Evolutionary conservation across 2,329 filamentous ascomycete genomes (phyloP).

Genomic region (Aspergillus fumigatiaffinis): DNA sequence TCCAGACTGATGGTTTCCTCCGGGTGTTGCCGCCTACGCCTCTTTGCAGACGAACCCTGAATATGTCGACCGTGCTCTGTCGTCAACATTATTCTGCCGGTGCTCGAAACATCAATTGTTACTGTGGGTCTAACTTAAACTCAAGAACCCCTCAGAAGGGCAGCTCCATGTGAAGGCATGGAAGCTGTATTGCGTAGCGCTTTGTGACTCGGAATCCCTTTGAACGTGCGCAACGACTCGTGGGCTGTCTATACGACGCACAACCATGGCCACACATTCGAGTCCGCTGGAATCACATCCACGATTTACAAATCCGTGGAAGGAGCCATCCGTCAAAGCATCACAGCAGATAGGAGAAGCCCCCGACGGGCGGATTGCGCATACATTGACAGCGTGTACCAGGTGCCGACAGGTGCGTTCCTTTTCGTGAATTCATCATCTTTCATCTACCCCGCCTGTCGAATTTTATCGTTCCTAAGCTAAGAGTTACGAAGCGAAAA

Average conservation of each 20-base stretch:
- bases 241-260: slow-evolving; percentile 1
- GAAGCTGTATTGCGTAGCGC: slow-evolving; percentile 5
- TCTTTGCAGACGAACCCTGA: slow-evolving; percentile 14
- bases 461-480: background rate
- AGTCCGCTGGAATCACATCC: slow-evolving; percentile 14
- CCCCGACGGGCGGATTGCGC: slow-evolving; percentile 40
- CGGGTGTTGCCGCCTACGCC: slow-evolving; percentile 7
- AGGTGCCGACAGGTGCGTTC: slow-evolving; percentile 47
- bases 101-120: slow-evolving; percentile 10
- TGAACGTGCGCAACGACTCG: background rate
- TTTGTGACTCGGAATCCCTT: background rate
- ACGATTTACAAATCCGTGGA: slow-evolving; percentile 25
- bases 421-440: slow-evolving; percentile 3
- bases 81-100: slow-evolving; percentile 8
- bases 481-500: slow-evolving; percentile 65
- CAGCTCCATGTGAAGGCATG: slow-evolving; percentile 8
- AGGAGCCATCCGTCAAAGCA: slow-evolving; percentile 22
- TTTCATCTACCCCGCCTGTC: slow-evolving; percentile 1
- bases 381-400: slow-evolving; percentile 49
- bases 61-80: slow-evolving; percentile 20
- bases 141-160: background rate
- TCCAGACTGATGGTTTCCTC: slow-evolving; percentile 6
- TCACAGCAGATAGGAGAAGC: slow-evolving; percentile 26
- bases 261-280: slow-evolving; percentile 20
- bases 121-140: slow-evolving; percentile 5